A percentile compares a stretch with the other conserved stretches of the same genome.
Evolutionary conservation across 2,329 filamentous ascomycete species (phyloP).

Genomic region (Cytospora schulzeri): DNA sequence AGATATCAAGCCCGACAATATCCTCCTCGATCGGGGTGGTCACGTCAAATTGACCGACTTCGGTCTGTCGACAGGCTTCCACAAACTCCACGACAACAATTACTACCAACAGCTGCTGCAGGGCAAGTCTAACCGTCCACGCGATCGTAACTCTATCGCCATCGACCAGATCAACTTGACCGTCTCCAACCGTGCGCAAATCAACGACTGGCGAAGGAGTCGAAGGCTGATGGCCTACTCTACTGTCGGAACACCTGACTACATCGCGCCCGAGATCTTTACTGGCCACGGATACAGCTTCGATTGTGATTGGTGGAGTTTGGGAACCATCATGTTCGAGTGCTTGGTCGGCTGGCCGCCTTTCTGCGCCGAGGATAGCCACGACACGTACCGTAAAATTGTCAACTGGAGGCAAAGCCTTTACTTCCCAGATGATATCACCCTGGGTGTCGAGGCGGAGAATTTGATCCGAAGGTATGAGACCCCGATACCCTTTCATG

Average conservation of each 20-base stretch:
- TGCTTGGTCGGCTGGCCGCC: conserved; percentile 98
- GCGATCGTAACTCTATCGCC: conserved; percentile 89
- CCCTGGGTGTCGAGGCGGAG: conserved; percentile 84
- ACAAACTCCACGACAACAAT: conserved; percentile 95
- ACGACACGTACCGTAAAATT: conserved; percentile 98
- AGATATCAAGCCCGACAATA: conserved; percentile 99
- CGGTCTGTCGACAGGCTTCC: conserved; percentile 95
- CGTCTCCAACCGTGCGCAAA: conserved; percentile 94
- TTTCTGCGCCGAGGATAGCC: conserved; percentile 96
- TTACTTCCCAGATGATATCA: conserved; percentile 87
- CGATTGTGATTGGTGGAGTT: conserved; percentile 98
- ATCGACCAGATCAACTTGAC: conserved; percentile 98
- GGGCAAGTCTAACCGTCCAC: conserved; percentile 70
- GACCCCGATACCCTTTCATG: background rate
- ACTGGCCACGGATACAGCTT: conserved; percentile 95
- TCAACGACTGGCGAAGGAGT: conserved; percentile 98
- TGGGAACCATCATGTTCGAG: conserved; percentile 99
- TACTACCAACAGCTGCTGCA: conserved; percentile 97
- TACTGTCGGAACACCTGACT: conserved; percentile 96
- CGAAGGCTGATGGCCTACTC: conserved; percentile 96
- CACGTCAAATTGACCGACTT: conserved; percentile 99
- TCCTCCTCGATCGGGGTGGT: conserved; percentile 89
- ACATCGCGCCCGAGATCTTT: conserved; percentile 98
- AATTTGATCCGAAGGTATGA: conserved; percentile 85
- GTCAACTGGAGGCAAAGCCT: conserved; percentile 96